phyloP scores from a whole-genome alignment of 208 protist genomes.

The Leishmania aethiopica region DNA sequence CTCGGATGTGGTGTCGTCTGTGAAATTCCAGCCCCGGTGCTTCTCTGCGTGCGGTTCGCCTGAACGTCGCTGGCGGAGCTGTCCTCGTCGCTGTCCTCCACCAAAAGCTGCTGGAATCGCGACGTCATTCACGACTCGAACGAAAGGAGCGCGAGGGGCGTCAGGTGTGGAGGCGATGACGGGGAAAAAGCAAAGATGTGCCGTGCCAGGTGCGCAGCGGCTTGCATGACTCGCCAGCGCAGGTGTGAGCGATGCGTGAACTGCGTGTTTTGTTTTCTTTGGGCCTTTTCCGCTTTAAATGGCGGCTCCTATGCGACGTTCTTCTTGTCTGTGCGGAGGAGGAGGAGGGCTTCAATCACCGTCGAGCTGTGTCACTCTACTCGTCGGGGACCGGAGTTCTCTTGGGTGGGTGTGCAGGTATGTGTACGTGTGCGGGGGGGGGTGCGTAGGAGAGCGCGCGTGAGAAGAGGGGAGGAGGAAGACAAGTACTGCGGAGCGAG shows the following conservation, averaged over 20 bases:
- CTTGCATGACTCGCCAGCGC: neutral
- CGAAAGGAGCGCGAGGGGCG: neutral
- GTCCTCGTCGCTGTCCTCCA: conserved; percentile 64
- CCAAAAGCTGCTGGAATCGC: conserved; percentile 49
- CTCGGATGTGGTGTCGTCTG: conserved; percentile 14
- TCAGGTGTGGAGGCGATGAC: neutral
- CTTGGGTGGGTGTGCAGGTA: neutral
- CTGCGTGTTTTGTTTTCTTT: neutral
- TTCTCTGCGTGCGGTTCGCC: conserved; percentile 19
- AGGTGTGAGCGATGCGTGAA: neutral
- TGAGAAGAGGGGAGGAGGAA: conserved; percentile 9
- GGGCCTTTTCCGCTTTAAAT: too few relatives aligned
- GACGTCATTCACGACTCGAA: conserved; percentile 8
- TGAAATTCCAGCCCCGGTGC: conserved; percentile 33
- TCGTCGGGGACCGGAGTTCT: neutral
- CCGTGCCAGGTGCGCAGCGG: neutral
- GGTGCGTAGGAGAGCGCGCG: conserved; percentile 2
- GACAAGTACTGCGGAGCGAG: neutral
- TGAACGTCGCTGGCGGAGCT: conserved; percentile 31
- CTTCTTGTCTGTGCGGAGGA: neutral
- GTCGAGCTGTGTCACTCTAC: neutral
- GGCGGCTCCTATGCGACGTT: neutral
- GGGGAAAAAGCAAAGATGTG: neutral
- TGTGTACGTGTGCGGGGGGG: neutral
- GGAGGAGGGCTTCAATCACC: neutral